Base-by-base conservation (phyloP, 2,329 filamentous ascomycete species). In the Ceratocystis albifundus region DNA sequence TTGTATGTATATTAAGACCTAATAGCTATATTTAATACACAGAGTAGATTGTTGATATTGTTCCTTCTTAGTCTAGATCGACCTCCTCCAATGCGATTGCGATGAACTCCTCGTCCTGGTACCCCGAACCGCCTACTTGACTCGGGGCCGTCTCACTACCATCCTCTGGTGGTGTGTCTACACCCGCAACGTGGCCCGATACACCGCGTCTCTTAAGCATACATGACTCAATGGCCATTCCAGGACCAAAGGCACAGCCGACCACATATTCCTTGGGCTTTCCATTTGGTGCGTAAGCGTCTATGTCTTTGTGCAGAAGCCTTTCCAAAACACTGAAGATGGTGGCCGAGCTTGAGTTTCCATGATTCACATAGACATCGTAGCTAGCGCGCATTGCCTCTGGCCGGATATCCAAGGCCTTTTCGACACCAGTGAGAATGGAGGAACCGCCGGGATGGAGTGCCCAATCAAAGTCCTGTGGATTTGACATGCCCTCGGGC, bases 331-430 rank as follows among this genome's bases (percentile, higher is more conserved):
- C 86, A 69, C 83, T 84, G 70, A 88, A 83, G 12, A 89, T 84
- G 2, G 86, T 88, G 7, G 87, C 84, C 0, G 85, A 88, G 68
- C 84, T 86, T 46, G 82, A 84, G 74, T 89, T 90, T 1, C 87
- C 87, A 70, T 84, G 83, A 64, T 82, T 82, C 62, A 84, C 83
- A 70, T 89, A 89, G 20, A 84, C 82, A 69, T 87, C 82, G 71
- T 87, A 87, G 67, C 84, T 86, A n/a, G 86, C 85, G 61, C 85
- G 79, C 76, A 89, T 84, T 70, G 88, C 85, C 70, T 87, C 82
- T 0, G 84, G 75, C 0, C 78, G 78, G 61, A 89, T 80, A 4
- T 75, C 73, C 77, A 89, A 78, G 0, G 77, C 78, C 53, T 76
- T 76, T 72, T 88, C 82, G 0, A 86, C 83, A 0, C 85, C 84